Evolutionary conservation across 1,139 yeast genomes (phyloP).

Genomic region (Taiozyma onychis): DNA sequence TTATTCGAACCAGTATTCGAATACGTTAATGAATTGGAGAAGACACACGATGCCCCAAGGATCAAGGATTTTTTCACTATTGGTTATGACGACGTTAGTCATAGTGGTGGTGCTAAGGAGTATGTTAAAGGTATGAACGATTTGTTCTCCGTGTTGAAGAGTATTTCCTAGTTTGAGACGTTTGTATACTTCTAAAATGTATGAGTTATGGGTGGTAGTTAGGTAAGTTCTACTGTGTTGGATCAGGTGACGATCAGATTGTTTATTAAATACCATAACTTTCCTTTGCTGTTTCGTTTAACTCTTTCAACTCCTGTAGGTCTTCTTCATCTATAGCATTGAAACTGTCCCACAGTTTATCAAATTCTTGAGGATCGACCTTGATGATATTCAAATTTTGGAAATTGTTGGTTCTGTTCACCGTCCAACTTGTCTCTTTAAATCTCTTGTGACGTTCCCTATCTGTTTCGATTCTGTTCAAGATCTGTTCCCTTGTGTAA

Average conservation of each 20-base stretch:
- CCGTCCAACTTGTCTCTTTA: constrained; percentile 72
- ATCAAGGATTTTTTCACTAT: constrained; percentile 51
- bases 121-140: constrained; percentile 78
- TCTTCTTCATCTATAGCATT: constrained; percentile 44
- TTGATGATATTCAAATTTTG: constrained; percentile 1
- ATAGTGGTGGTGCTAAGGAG: constrained; percentile 51
- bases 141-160: constrained; percentile 45
- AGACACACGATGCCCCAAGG: constrained; percentile 3
- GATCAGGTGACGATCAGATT: background rate
- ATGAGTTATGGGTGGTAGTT: background rate
- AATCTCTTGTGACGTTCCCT: constrained; percentile 77
- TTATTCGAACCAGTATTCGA: constrained; percentile 68
- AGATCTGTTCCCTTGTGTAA: constrained; percentile 47
- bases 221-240: background rate
- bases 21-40: constrained; percentile 44
- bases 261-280: constrained; percentile 18
- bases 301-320: constrained; percentile 46
- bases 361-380: constrained; percentile 51
- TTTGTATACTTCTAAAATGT: background rate
- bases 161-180: background rate
- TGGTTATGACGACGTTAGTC: constrained; percentile 44
- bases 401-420: constrained; percentile 35
- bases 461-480: constrained; percentile 82
- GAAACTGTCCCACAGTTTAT: constrained; percentile 48
- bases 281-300: constrained; percentile 41